phyloP scores from a whole-genome alignment of 2,329 filamentous ascomycete genomes.

The Cryoendolithus antarcticus region DNA sequence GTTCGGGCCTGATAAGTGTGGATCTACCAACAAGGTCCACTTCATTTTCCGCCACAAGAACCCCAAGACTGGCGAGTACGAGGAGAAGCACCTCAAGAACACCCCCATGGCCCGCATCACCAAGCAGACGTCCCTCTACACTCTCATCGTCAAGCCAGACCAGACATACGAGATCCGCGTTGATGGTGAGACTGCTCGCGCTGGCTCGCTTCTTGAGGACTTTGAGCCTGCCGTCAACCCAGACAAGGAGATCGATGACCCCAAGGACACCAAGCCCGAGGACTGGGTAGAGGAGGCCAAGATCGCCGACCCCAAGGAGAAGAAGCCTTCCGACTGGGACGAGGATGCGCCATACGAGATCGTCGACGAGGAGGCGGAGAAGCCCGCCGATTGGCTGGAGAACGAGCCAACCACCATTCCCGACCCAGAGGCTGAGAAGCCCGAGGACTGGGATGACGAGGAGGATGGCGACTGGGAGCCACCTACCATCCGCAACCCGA shows the following conservation, averaged over 20 bases:
- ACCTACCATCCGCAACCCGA: slow-evolving; percentile 85
- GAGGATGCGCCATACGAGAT: slow-evolving; percentile 97
- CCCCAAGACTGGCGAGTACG: slow-evolving; percentile 98
- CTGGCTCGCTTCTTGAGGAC: slow-evolving; percentile 85
- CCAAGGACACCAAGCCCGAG: slow-evolving; percentile 84
- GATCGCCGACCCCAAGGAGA: slow-evolving; percentile 84
- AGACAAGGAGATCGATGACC: slow-evolving; percentile 83
- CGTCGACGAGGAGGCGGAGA: slow-evolving; percentile 79
- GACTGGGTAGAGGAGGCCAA: slow-evolving; percentile 91
- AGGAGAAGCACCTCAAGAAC: slow-evolving; percentile 93
- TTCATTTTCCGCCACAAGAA: slow-evolving; percentile 99
- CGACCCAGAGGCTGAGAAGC: slow-evolving; percentile 93
- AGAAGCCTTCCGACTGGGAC: slow-evolving; percentile 97
- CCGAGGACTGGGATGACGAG: slow-evolving; percentile 98
- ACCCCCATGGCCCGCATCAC: slow-evolving; percentile 76
- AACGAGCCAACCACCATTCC: slow-evolving; percentile 70
- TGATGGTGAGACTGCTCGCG: slow-evolving; percentile 78
- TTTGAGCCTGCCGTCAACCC: slow-evolving; percentile 93
- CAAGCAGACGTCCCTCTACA: slow-evolving; percentile 93
- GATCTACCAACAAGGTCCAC: slow-evolving; percentile 90
- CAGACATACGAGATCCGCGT: slow-evolving; percentile 90
- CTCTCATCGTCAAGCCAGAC: slow-evolving; percentile 89
- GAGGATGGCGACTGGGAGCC: slow-evolving; percentile 97
- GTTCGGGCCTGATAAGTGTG: slow-evolving; percentile 99
- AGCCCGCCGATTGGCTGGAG: slow-evolving; percentile 93